phyloP scores from a whole-genome alignment of 257 asterid genomes.

The Leptodermis oblonga region DNA sequence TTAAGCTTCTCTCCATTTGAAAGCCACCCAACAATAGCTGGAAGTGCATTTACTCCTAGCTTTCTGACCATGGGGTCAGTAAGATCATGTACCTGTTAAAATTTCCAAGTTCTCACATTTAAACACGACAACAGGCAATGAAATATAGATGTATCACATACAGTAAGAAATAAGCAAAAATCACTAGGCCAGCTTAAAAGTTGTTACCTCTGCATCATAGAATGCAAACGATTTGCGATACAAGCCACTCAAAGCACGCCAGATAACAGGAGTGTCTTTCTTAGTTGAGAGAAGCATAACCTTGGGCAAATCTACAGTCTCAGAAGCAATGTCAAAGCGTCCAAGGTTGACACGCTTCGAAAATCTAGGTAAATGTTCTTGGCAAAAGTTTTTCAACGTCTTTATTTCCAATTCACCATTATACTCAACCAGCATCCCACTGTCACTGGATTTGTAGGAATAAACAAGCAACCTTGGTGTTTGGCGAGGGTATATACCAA shows the following conservation, averaged over 20 bases:
- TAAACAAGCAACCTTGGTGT: slow-evolving; percentile 63
- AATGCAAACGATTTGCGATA: slow-evolving; percentile 56
- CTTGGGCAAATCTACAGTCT: slow-evolving; percentile 50
- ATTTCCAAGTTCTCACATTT: slow-evolving; percentile 8
- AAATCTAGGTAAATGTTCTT: slow-evolving; percentile 71
- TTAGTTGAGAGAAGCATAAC: slow-evolving; percentile 86
- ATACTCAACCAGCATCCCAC: slow-evolving; percentile 74
- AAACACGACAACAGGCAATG: neutral
- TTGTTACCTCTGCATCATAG: slow-evolving; percentile 74
- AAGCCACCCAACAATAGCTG: slow-evolving; percentile 80
- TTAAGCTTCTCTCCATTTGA: slow-evolving; percentile 75
- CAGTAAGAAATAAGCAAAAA: neutral
- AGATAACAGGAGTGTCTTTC: slow-evolving; percentile 79
- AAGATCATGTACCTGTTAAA: slow-evolving; percentile 54
- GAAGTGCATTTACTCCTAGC: slow-evolving; percentile 72
- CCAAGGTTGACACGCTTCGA: slow-evolving; percentile 67
- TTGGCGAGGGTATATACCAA: slow-evolving; percentile 51
- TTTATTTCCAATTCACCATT: slow-evolving; percentile 52
- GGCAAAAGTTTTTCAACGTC: slow-evolving; percentile 63
- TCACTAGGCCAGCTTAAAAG: neutral
- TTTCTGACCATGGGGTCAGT: slow-evolving; percentile 52
- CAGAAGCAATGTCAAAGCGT: slow-evolving; percentile 41
- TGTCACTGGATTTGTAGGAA: slow-evolving; percentile 47
- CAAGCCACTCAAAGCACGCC: slow-evolving; percentile 90
- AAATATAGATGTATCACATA: neutral